Base-by-base conservation (phyloP, 345 rosid species). In the Linum lewisii region DNA sequence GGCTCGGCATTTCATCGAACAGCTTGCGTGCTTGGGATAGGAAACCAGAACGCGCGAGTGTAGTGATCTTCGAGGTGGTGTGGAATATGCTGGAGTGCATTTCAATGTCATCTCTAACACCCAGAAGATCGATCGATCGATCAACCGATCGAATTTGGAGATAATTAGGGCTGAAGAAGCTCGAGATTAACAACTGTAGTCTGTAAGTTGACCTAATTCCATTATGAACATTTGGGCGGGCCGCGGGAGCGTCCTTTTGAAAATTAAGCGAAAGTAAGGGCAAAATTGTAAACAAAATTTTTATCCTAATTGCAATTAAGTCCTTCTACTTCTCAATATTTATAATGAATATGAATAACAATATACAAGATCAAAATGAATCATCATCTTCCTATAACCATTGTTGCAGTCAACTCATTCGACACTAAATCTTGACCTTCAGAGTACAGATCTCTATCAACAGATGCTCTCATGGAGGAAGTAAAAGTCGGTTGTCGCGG, bases 1-100 rank as follows among this genome's bases (percentile, higher is more conserved):
- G 66, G 0, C 67, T 53, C 7, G 77, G 79, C 85, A 86, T 78
- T 79, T 72, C 71, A 47, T 89, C 95, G 78, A 89, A 86, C 81
- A 89, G 37, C 23, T 79, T 65, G 57, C 95, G 91, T 44, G 91
- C 89, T 0, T 65, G 66, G 2, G 62, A 11, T 25, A 86, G 65
- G 3, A 61, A 71, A 6, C 96, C 94, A 5, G 77, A 67, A 32
- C 68, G 73, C 0, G 77, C 75, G 0, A 82, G 58, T 57, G 62
- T 55, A 2, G 61, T 16, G 21, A 88, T 72, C 77, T 72, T 84
- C 11, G 85, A 69, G 47, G 96, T 86, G 53, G 66, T 68, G 36
- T 70, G 72, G 57, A 70, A 67, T 51, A 82, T 53, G 29, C 26
- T 47, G 18, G 65, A 34, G 52, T 14, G 62, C 73, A 69, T 62